Evolutionary conservation across 306 rosid genomes (phyloP), one percentile per base, ranked within the genome.

Genomic region (Sicyos edulis): DNA sequence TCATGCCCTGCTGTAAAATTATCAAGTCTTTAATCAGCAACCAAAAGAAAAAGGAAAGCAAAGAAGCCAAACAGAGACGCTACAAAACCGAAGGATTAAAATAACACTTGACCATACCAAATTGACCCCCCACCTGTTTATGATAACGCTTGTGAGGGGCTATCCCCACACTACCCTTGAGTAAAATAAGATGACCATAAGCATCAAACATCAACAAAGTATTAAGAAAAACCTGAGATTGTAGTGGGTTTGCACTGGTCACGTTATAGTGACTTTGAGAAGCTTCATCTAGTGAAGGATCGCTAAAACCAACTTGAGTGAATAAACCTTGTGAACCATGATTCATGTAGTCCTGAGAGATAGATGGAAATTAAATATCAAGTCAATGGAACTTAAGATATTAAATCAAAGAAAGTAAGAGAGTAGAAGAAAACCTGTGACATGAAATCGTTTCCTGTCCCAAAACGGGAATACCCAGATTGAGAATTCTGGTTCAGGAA

Each of bases 381-480:
- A 58, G 51, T n/a, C 54, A 3, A 21, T 8, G 10, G 64, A 54
- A 60, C 47, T 74, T n/a, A 40, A 60, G 17, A 71, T n/a, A 51
- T 57, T 37, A 72, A 57, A 59, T 54, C 16, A 20, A 34, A 19
- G 19, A 19, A 15, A 19, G 55, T 54, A 54, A 2, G 62, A 20
- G 20, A 11, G 16, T n/a, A 42, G 34, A 34, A 66, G 63, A 76
- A 75, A 68, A 95, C 99, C 97, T 95, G 99, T 72, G 99, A 91
- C 97, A 95, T 89, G 73, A 91, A 95, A 72, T 95, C 99, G 58
- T 95, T 95, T 78, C 97, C 99, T 57, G 91, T 67, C 74, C 98
- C 90, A 75, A 95, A 95, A 76, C 99, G 96, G 66, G 96, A 87
- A 84, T 89, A 95, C 32, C 95, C 96, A 50, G 99, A 89, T 86